Percentiles rank a stretch among this genome's conserved stretches.
Conservation (phyloP, 2,329 filamentous ascomycete species). For the Phymatotrichopsis omnivora region DNA sequence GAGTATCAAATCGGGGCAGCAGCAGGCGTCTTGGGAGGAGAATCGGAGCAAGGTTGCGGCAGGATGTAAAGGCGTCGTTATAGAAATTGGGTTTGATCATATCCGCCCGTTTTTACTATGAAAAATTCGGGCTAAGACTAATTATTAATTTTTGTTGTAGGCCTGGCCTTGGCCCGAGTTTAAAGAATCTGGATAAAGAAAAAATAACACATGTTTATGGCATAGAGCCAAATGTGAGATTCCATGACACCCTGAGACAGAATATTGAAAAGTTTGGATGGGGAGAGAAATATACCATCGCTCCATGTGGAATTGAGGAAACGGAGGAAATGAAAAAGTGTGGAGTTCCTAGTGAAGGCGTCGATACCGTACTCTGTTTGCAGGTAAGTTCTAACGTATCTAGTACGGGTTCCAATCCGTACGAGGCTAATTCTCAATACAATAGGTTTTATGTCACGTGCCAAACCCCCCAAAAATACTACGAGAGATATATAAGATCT, state of each 20-base stretch:
- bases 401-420: background rate
- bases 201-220: conserved; percentile 3
- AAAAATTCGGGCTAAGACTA: too few species aligned
- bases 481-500: background rate
- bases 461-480: background rate
- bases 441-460: conserved; percentile 1
- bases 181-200: conserved; percentile 4
- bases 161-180: background rate
- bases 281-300: conserved; percentile 6
- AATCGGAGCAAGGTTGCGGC: background rate
- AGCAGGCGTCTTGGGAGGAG: background rate
- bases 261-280: conserved; percentile 8
- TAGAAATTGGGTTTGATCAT: conserved; percentile 8
- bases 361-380: conserved; percentile 9
- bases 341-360: conserved; percentile 14
- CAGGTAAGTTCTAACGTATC: too few species aligned
- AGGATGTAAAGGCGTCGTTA: conserved; percentile 1
- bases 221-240: conserved; percentile 3
- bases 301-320: conserved; percentile 17
- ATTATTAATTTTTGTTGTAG: too few species aligned
- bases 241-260: conserved; percentile 7
- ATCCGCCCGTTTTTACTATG: too few species aligned
- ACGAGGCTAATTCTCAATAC: background rate
- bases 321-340: conserved; percentile 1
- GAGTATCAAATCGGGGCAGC: background rate